phyloP scores from a whole-genome alignment of 2,329 filamentous ascomycete species.

The Aspergillus flavus region DNA sequence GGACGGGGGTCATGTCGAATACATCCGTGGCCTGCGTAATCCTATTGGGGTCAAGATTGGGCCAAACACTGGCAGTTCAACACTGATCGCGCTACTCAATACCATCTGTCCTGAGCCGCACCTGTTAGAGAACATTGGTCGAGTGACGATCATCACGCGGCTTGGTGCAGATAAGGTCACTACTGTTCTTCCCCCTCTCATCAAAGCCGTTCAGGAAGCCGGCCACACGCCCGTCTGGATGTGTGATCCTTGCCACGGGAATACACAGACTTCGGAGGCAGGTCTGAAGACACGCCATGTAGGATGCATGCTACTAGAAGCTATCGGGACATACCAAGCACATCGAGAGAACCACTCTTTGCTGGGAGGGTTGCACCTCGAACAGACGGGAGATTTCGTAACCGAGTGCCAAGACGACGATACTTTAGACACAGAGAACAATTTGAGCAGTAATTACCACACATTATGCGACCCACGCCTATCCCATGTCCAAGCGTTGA shows the following conservation, averaged over 20 bases:
- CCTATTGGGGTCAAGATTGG: slow-evolving; percentile 93
- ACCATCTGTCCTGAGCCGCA: slow-evolving; percentile 78
- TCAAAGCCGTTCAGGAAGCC: slow-evolving; percentile 78
- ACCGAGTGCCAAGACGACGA: slow-evolving; percentile 84
- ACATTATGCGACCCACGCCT: slow-evolving; percentile 51
- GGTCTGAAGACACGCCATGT: slow-evolving; percentile 90
- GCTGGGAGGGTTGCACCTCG: slow-evolving; percentile 86
- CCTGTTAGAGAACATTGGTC: slow-evolving; percentile 65
- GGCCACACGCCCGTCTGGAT: slow-evolving; percentile 82
- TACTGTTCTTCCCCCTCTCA: slow-evolving; percentile 76
- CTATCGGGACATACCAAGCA: slow-evolving; percentile 75
- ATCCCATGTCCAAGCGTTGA: slow-evolving; percentile 9
- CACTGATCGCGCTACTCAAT: slow-evolving; percentile 75
- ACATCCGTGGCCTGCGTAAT: slow-evolving; percentile 90
- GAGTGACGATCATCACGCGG: slow-evolving; percentile 82
- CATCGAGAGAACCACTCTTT: slow-evolving; percentile 79
- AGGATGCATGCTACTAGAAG: slow-evolving; percentile 79
- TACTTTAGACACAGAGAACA: neutral
- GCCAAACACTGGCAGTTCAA: slow-evolving; percentile 72
- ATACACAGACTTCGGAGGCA: slow-evolving; percentile 62
- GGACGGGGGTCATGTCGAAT: slow-evolving; percentile 88
- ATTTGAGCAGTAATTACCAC: neutral
- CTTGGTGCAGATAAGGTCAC: slow-evolving; percentile 79
- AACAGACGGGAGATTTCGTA: slow-evolving; percentile 91
- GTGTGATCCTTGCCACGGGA: slow-evolving; percentile 95